Evolutionary conservation across 2,329 filamentous ascomycete genomes (phyloP).

Genomic region (Polytolypa hystricis): DNA sequence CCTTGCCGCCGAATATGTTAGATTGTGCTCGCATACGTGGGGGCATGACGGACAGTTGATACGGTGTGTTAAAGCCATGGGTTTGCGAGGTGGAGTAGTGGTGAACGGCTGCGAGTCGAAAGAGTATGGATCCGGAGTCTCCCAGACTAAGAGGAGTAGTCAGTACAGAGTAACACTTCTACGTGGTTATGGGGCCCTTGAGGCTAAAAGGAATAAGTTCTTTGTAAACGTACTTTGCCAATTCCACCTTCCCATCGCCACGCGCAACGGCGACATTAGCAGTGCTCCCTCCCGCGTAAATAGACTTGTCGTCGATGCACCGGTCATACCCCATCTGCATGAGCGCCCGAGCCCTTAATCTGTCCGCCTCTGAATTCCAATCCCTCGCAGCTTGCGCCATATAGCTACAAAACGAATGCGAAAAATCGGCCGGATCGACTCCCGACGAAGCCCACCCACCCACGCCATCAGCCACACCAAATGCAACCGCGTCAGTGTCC

Average conservation of each 20-base stretch:
- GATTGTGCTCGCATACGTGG: constrained; percentile 67
- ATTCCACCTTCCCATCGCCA: constrained; percentile 63
- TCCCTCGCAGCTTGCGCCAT: constrained; percentile 69
- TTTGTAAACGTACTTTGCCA: constrained; percentile 56
- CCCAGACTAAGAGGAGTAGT: constrained; percentile 52
- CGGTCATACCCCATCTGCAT: constrained; percentile 78
- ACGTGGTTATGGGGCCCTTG: no score
- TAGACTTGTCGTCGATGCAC: constrained; percentile 60
- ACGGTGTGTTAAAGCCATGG: constrained; percentile 96
- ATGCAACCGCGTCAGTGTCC: constrained; percentile 46
- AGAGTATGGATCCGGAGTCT: constrained; percentile 84
- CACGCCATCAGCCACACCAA: constrained; percentile 88
- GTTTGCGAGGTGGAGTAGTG: constrained; percentile 77
- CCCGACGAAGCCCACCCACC: constrained; percentile 90
- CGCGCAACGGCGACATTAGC: constrained; percentile 75
- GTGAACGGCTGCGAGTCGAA: constrained; percentile 76
- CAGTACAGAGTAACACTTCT: no score
- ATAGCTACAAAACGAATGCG: constrained; percentile 82
- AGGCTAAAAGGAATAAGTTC: constrained; percentile 1
- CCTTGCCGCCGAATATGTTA: constrained; percentile 69
- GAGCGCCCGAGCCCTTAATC: constrained; percentile 51
- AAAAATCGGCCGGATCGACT: constrained; percentile 90
- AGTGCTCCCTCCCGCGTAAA: constrained; percentile 79
- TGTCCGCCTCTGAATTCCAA: constrained; percentile 33
- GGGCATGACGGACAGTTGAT: constrained; percentile 82